phyloP scores from a whole-genome alignment of 129 eudicot genomes.

The Heracleum sosnowskyi region DNA sequence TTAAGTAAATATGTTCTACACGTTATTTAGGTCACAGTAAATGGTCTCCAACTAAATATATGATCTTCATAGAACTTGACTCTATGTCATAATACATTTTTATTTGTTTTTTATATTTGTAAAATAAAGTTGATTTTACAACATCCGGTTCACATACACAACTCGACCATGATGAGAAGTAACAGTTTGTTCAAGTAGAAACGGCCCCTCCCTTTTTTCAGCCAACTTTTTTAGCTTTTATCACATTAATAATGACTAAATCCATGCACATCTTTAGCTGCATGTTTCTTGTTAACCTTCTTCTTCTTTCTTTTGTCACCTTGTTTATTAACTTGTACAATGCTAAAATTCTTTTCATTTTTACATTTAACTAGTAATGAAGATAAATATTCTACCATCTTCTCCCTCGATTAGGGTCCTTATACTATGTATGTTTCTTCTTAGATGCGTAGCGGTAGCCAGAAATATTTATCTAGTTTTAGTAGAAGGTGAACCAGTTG shows the following conservation, averaged over 20 bases:
- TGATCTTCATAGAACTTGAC: no score
- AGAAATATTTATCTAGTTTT: conserved; percentile 56
- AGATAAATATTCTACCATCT: background rate
- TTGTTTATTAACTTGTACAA: background rate
- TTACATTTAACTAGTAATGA: background rate
- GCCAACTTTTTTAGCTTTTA: conserved; percentile 23
- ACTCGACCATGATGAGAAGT: conserved; percentile 4
- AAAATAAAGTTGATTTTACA: no score
- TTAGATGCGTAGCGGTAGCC: conserved; percentile 31
- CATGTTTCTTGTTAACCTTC: no score
- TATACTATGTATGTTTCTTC: conserved; percentile 15
- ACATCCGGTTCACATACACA: no score
- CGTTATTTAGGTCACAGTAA: no score
- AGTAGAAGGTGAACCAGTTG: conserved; percentile 70
- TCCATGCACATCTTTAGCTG: no score
- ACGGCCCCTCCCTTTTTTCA: conserved; percentile 1
- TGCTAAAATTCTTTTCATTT: background rate
- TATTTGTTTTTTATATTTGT: no score
- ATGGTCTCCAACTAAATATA: no score
- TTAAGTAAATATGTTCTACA: no score
- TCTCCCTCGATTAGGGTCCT: conserved; percentile 2
- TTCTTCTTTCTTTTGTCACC: background rate
- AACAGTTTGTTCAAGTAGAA: conserved; percentile 21
- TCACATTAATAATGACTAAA: conserved; percentile 36
- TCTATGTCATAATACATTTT: no score